phyloP scores from a whole-genome alignment of 257 asterid species.

The Sherardia arvensis region DNA sequence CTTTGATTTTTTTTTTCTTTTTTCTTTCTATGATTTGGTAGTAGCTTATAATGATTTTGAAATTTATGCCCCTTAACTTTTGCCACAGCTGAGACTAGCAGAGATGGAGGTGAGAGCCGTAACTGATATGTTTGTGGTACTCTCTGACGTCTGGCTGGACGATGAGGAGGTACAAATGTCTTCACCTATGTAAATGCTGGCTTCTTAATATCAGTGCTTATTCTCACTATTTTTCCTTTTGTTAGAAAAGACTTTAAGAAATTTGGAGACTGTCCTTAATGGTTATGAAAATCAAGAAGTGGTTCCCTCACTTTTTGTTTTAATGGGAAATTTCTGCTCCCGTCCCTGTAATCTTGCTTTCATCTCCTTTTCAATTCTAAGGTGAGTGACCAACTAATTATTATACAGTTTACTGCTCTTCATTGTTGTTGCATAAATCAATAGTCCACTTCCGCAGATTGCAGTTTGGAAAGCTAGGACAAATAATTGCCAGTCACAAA shows the following conservation, averaged over 20 bases:
- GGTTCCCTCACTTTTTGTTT: slow-evolving; percentile 85
- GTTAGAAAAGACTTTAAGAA: slow-evolving; percentile 79
- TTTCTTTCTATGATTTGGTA: too few relatives aligned
- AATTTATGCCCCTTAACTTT: slow-evolving; percentile 28
- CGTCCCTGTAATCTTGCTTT: slow-evolving; percentile 86
- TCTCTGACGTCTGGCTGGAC: slow-evolving; percentile 91
- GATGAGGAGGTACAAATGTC: slow-evolving; percentile 48
- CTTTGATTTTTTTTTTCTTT: slow-evolving; percentile 19
- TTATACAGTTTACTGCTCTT: slow-evolving; percentile 10
- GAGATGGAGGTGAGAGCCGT: slow-evolving; percentile 83
- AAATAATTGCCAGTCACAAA: slow-evolving; percentile 65
- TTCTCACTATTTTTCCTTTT: slow-evolving; percentile 37
- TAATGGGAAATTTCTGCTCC: slow-evolving; percentile 97
- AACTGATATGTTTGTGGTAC: slow-evolving; percentile 90
- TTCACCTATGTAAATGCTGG: slow-evolving; percentile 9
- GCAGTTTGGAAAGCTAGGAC: slow-evolving; percentile 85
- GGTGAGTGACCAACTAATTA: slow-evolving; percentile 33
- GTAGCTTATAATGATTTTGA: background rate
- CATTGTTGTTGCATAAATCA: slow-evolving; percentile 14
- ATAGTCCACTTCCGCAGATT: slow-evolving; percentile 33
- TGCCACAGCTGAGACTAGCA: slow-evolving; percentile 54
- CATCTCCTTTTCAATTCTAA: slow-evolving; percentile 64
- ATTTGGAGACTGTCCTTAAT: slow-evolving; percentile 65
- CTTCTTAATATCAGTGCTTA: slow-evolving; percentile 12
- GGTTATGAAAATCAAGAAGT: slow-evolving; percentile 72